phyloP scores from a whole-genome alignment of 208 protist genomes.

The Phytomonas francai region DNA sequence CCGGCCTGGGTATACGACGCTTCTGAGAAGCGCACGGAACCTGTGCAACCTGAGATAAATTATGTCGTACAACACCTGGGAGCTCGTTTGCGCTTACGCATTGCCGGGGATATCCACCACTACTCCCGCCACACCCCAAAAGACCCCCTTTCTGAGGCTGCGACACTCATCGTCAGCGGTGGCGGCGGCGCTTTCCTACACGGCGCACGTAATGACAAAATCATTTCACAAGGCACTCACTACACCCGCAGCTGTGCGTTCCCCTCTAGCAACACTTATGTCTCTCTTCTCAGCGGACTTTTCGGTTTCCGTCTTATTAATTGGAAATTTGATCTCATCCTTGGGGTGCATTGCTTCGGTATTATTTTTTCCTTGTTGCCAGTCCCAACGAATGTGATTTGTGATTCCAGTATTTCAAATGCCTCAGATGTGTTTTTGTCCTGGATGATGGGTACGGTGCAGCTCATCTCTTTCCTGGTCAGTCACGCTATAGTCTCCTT shows the following conservation, averaged over 20 bases:
- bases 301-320: constrained; percentile 75
- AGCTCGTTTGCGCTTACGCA: constrained; percentile 51
- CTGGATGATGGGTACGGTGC: constrained; percentile 28
- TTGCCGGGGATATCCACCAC: constrained; percentile 83
- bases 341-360: constrained; percentile 52
- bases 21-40: constrained; percentile 27
- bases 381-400: constrained; percentile 20
- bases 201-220: constrained; percentile 36
- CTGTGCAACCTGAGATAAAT: constrained; percentile 50
- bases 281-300: constrained; percentile 47
- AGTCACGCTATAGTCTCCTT: constrained; percentile 36
- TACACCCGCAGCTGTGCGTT: constrained; percentile 56
- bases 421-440: constrained; percentile 20
- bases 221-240: constrained; percentile 55
- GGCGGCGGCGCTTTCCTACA: constrained; percentile 81
- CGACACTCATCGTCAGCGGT: constrained; percentile 71
- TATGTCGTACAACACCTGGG: constrained; percentile 42
- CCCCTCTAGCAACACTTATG: constrained; percentile 49
- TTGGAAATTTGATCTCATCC: constrained; percentile 83
- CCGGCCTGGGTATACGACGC: constrained; percentile 72
- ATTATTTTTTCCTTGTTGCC: constrained; percentile 62
- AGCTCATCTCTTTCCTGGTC: constrained; percentile 37
- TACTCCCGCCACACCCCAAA: constrained; percentile 71
- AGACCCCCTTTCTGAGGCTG: constrained; percentile 40
- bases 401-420: background rate